Conservation (phyloP, 805 yeast genomes). For the Candida sanyiensis region DNA sequence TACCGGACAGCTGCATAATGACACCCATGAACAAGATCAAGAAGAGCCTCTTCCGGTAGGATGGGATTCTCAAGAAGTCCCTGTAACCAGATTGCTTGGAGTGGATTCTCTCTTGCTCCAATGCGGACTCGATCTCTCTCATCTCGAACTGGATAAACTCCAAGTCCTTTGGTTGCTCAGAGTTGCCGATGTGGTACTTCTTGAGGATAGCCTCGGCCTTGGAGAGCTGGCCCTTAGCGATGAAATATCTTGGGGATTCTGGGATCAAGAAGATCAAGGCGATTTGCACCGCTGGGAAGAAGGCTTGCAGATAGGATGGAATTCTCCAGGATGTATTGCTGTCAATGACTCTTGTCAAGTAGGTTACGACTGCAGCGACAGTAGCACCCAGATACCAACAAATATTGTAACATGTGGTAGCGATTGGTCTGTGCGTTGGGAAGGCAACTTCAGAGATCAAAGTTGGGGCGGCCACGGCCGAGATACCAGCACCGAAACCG, state of each 20-base stretch:
- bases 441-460: constrained; percentile 45
- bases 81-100: too few species aligned
- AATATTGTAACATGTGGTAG: constrained; percentile 40
- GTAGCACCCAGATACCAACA: constrained; percentile 47
- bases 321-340: constrained; percentile 44
- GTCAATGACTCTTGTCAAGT: constrained; percentile 32
- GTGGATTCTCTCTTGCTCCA: too few species aligned
- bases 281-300: constrained; percentile 39
- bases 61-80: too few species aligned
- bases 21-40: too few species aligned
- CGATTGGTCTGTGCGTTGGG: constrained; percentile 36
- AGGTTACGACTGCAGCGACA: constrained; percentile 44
- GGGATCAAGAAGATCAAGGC: constrained; percentile 35
- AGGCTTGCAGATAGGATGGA: constrained; percentile 46
- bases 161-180: too few species aligned
- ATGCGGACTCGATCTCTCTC: too few species aligned
- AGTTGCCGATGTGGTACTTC: too few species aligned
- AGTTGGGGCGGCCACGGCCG: constrained; percentile 40
- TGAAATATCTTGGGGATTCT: constrained; percentile 42
- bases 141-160: too few species aligned
- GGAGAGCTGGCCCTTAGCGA: constrained; percentile 35
- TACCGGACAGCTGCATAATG: too few species aligned
- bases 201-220: too few species aligned
- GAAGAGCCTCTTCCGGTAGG: too few species aligned
- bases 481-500: constrained; percentile 41